These are phyloP conservation scores for Kwoniella bestiolae DNA, from an alignment of 768 basidiomycete species.

Conservation along the genomic window DNA sequence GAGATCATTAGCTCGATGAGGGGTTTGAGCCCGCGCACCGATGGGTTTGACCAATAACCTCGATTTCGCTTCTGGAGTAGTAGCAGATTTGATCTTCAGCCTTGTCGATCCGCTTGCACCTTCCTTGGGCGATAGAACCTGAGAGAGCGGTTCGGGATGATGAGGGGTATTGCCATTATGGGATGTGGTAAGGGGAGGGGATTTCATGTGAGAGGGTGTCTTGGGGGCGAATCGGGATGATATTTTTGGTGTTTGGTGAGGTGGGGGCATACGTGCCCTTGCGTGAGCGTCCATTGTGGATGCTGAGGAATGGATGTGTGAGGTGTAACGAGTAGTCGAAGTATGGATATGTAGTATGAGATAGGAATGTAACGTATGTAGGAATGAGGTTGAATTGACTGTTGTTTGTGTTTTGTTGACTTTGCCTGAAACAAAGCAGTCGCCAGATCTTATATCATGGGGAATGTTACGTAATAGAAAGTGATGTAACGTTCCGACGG, in stretches of 20 bases:
- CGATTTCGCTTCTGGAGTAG: conserved; percentile 49
- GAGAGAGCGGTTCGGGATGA: neutral
- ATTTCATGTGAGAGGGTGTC: conserved; percentile 24
- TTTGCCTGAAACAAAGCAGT: conserved; percentile 28
- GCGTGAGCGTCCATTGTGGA: conserved; percentile 17
- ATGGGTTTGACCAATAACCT: conserved; percentile 31
- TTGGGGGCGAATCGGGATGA: conserved; percentile 25
- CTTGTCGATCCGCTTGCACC: conserved; percentile 26
- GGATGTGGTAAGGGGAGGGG: conserved; percentile 35
- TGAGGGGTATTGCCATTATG: conserved; percentile 28
- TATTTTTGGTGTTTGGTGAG: conserved; percentile 15
- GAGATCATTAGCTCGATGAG: neutral
- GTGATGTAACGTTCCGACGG: neutral
- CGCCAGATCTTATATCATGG: conserved; percentile 13
- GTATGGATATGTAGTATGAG: neutral
- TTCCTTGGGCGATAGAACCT: conserved; percentile 33
- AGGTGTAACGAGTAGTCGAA: neutral
- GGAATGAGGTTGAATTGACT: conserved; percentile 4
- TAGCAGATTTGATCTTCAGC: conserved; percentile 46
- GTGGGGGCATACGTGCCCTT: conserved; percentile 15
- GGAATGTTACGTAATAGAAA: neutral
- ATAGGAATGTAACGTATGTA: conserved; percentile 2
- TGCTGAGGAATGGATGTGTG: neutral
- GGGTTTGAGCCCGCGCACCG: conserved; percentile 10
- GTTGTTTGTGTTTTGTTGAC: conserved; percentile 5